phyloP scores from a whole-genome alignment of 345 rosid species.

The Melaleuca alternifolia region DNA sequence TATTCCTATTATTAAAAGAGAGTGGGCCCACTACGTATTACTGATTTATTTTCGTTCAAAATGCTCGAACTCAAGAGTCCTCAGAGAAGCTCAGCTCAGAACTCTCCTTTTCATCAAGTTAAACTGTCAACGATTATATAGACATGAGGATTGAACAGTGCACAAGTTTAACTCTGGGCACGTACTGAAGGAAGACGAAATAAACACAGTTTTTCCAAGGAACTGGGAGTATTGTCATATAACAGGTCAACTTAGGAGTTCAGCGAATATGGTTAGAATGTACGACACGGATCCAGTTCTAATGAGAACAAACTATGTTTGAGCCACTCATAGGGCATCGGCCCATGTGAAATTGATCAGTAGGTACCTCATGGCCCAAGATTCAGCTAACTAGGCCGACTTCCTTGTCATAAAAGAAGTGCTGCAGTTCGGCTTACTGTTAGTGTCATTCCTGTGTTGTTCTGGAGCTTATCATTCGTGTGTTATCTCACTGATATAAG shows the following conservation, averaged over 20 bases:
- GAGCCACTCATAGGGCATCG: not conserved
- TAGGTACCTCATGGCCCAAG: not conserved
- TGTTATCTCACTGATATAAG: not conserved
- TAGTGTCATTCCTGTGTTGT: not conserved
- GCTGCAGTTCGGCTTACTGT: not conserved
- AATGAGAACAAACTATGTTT: not conserved
- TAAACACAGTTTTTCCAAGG: not conserved
- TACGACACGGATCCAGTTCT: not conserved
- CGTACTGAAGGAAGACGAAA: not conserved
- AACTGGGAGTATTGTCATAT: not conserved
- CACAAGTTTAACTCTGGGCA: not conserved
- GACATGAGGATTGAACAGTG: not conserved
- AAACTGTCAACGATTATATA: not conserved
- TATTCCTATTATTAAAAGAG: not conserved
- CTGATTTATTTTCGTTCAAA: not conserved
- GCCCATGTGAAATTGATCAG: not conserved
- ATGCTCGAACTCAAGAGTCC: not conserved
- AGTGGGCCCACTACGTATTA: not conserved
- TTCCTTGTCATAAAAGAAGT: not conserved
- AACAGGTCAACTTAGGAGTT: not conserved
- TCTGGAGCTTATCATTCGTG: not conserved
- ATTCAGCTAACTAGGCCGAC: not conserved
- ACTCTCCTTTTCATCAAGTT: not conserved
- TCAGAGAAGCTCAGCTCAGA: not conserved
- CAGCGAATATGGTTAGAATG: not conserved